phyloP scores from a whole-genome alignment of 768 basidiomycete genomes.

The Russula lepida region DNA sequence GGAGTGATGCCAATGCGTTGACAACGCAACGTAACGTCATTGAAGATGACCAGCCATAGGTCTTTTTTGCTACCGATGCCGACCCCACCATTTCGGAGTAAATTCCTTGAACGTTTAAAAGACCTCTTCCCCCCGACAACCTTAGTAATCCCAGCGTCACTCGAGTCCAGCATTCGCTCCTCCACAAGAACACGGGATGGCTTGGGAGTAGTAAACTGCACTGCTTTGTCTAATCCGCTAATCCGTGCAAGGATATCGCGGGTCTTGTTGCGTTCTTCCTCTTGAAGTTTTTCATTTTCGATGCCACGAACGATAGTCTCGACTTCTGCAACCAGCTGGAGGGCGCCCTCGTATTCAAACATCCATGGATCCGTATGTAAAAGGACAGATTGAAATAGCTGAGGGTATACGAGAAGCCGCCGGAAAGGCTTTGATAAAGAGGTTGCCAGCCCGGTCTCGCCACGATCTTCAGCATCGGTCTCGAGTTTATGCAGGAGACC shows the following conservation, averaged over 20 bases:
- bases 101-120: slow-evolving; percentile 82
- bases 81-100: slow-evolving; percentile 45
- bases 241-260: slow-evolving; percentile 93
- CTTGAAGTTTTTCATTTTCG: slow-evolving; percentile 95
- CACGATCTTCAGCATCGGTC: slow-evolving; percentile 69
- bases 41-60: slow-evolving; percentile 91
- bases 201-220: slow-evolving; percentile 85
- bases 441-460: slow-evolving; percentile 91
- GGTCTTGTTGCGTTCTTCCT: slow-evolving; percentile 92
- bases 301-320: slow-evolving; percentile 94
- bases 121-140: slow-evolving; percentile 75
- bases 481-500: slow-evolving; percentile 70
- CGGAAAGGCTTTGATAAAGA: slow-evolving; percentile 98
- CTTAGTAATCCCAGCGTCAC: slow-evolving; percentile 34
- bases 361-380: slow-evolving; percentile 96
- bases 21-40: slow-evolving; percentile 90
- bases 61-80: slow-evolving; percentile 67
- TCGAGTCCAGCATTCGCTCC: slow-evolving; percentile 48
- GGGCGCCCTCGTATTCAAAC: slow-evolving; percentile 92
- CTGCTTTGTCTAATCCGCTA: slow-evolving; percentile 90
- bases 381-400: slow-evolving; percentile 93
- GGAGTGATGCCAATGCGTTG: slow-evolving; percentile 86
- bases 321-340: slow-evolving; percentile 97
- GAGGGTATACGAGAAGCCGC: slow-evolving; percentile 89
- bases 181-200: slow-evolving; percentile 80